Evolutionary conservation across 768 basidiomycete genomes (phyloP), one percentile per base, ranked within the genome.

Genomic region (Leccinum longicurvipes): DNA sequence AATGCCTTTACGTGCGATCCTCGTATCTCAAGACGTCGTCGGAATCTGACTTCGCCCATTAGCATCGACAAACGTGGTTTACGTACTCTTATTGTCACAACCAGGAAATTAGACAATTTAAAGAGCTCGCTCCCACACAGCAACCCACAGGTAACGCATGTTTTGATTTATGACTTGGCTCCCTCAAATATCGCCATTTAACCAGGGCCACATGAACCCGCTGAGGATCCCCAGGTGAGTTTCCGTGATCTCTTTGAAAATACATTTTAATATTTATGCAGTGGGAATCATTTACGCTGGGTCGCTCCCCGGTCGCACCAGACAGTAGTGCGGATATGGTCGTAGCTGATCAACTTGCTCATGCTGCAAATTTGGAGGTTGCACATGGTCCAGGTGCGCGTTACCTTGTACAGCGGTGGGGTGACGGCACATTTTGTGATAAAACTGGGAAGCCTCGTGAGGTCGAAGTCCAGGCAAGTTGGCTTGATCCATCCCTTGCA

Each of bases 21-120:
- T 63, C 64, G 67, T 67, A 67, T 61, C 66, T 67, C 62, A n/a
- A 55, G 39, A 47, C 54, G 42, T 44, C 51, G 53, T 64, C 60
- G 59, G 51, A 63, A 71, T 70, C 73, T 70, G 62, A 74, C 68
- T 60, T 56, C 46, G 48, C 66, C 56, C 62, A 52, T 59, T 75
- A 93, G 87, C 85, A 87, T 69, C 84, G 84, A 63, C 90, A 93
- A 77, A 84, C 87, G 36, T 97, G 94, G 94, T 98, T 98, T 77
- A 98, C 94, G 34, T 98, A 98, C 74, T 87, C 92, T 48, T 97
- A 91, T 72, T 93, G 96, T 76, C 94, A 99, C 76, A 91, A 94
- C 72, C 82, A 85, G 50, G 87, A 97, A 74, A 93, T 98, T 58
- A 87, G 95, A 55, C 97, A 99, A 74, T 99, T 98, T 79, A 89